These are phyloP conservation scores for Ustilago tritici DNA, from an alignment of 1,284 basidiomycete genomes.

Conservation along the genomic window DNA sequence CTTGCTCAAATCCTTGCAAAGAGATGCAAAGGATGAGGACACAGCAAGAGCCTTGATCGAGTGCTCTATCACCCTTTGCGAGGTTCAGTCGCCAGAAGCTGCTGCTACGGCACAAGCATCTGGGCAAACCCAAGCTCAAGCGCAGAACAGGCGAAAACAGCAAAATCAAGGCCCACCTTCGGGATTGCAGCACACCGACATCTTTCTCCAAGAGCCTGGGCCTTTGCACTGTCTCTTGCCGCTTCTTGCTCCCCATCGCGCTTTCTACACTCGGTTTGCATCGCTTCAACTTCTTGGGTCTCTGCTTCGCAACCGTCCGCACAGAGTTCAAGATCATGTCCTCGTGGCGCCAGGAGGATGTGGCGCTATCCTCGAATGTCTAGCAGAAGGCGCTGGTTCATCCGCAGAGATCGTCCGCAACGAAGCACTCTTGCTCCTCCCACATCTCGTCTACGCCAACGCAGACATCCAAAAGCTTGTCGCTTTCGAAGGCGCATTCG, in stretches of 20 bases:
- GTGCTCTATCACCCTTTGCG: constrained; percentile 61
- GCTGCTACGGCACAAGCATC: constrained; percentile 2
- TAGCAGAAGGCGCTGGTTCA: constrained; percentile 70
- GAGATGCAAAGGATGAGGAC: constrained; percentile 61
- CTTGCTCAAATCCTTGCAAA: constrained; percentile 50
- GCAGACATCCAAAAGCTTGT: constrained; percentile 96
- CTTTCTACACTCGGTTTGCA: constrained; percentile 88
- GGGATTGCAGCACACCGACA: constrained; percentile 80
- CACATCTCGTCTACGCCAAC: constrained; percentile 84
- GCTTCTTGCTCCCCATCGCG: constrained; percentile 71
- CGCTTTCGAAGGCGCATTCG: constrained; percentile 96
- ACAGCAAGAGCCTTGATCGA: constrained; percentile 57
- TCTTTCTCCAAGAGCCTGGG: constrained; percentile 78
- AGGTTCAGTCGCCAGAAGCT: constrained; percentile 38
- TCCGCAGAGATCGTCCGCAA: constrained; percentile 68
- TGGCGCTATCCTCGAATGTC: constrained; percentile 75
- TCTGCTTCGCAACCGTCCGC: constrained; percentile 77
- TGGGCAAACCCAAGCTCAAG: constrained; percentile 16
- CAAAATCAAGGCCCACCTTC: constrained; percentile 72
- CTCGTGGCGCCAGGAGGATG: constrained; percentile 84
- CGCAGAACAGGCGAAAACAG: constrained; percentile 30
- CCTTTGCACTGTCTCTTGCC: constrained; percentile 82
- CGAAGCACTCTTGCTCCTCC: constrained; percentile 79
- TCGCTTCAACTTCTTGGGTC: constrained; percentile 87
- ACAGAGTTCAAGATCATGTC: constrained; percentile 87